Conservation (phyloP, 1,284 basidiomycete species). For the Apiotrichum brassicae region DNA sequence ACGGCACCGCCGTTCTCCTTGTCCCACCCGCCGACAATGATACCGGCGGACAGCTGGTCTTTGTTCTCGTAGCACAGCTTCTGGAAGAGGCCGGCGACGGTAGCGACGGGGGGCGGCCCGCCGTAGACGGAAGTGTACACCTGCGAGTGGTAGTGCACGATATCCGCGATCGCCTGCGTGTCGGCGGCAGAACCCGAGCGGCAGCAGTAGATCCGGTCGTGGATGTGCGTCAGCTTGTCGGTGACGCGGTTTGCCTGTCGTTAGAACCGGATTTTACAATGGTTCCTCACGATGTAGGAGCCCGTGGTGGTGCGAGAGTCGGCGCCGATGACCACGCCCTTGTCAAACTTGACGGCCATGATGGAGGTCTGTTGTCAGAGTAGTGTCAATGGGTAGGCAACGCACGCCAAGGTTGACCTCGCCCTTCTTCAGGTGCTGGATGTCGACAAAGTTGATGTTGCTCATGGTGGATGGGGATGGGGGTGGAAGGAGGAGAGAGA, state of each 20-base stretch:
- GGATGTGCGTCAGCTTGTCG: slow-evolving; percentile 94
- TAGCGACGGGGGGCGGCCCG: slow-evolving; percentile 67
- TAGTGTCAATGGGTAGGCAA: slow-evolving; percentile 16
- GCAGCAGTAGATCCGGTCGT: slow-evolving; percentile 99
- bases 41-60: slow-evolving; percentile 79
- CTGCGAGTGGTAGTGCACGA: slow-evolving; percentile 81
- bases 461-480: too few species aligned
- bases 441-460: slow-evolving; percentile 42
- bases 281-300: slow-evolving; percentile 73
- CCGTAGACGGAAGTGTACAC: slow-evolving; percentile 63
- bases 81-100: slow-evolving; percentile 80
- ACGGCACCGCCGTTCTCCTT: slow-evolving; percentile 86
- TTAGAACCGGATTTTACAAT: neutral
- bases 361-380: slow-evolving; percentile 75
- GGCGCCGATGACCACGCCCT: slow-evolving; percentile 92
- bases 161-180: slow-evolving; percentile 93
- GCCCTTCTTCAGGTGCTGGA: slow-evolving; percentile 66
- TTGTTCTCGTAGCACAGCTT: slow-evolving; percentile 93
- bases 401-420: slow-evolving; percentile 92
- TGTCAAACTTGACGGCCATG: slow-evolving; percentile 97
- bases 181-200: slow-evolving; percentile 96
- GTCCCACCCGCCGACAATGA: slow-evolving; percentile 99
- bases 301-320: slow-evolving; percentile 96
- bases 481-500: too few species aligned
- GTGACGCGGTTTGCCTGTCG: slow-evolving; percentile 85